A percentile compares a stretch with the other conserved stretches of the same genome.
These are phyloP conservation scores for Hibiscus trionum DNA, from an alignment of 345 rosid genomes.

Conservation along the genomic window DNA sequence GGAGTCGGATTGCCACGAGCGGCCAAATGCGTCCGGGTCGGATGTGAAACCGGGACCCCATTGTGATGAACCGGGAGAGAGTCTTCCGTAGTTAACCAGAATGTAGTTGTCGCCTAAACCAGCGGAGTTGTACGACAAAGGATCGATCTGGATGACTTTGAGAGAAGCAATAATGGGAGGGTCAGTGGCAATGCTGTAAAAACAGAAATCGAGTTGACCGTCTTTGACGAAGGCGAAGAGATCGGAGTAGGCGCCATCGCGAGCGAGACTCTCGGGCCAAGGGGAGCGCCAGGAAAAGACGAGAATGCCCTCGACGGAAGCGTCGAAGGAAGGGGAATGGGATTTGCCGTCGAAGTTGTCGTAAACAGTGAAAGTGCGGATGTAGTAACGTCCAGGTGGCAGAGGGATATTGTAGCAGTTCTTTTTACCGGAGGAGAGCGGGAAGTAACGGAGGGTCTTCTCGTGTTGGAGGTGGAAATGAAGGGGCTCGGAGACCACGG, in stretches of 20 bases:
- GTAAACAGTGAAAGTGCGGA: conserved; percentile 93
- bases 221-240: conserved; percentile 66
- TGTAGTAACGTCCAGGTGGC: conserved; percentile 69
- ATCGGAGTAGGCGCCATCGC: conserved; percentile 94
- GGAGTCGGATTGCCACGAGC: conserved; percentile 85
- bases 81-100: conserved; percentile 80
- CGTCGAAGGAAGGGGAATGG: conserved; percentile 80
- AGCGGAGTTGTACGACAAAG: conserved; percentile 48
- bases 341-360: conserved; percentile 93
- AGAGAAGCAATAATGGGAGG: conserved; percentile 82
- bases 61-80: conserved; percentile 61
- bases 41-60: conserved; percentile 93
- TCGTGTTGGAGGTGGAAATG: conserved; percentile 59
- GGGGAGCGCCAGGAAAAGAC: conserved; percentile 97
- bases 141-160: conserved; percentile 64
- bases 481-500: conserved; percentile 86
- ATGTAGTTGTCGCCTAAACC: conserved; percentile 34
- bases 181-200: conserved; percentile 91
- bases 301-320: conserved; percentile 79
- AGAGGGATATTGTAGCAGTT: conserved; percentile 86
- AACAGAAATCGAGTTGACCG: conserved; percentile 81
- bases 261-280: conserved; percentile 52
- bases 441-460: conserved; percentile 78
- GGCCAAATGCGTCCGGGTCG: conserved; percentile 67
- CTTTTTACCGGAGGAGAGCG: conserved; percentile 85